Evolutionary conservation across 306 rosid species (phyloP).

Genomic region (Quercus variabilis): DNA sequence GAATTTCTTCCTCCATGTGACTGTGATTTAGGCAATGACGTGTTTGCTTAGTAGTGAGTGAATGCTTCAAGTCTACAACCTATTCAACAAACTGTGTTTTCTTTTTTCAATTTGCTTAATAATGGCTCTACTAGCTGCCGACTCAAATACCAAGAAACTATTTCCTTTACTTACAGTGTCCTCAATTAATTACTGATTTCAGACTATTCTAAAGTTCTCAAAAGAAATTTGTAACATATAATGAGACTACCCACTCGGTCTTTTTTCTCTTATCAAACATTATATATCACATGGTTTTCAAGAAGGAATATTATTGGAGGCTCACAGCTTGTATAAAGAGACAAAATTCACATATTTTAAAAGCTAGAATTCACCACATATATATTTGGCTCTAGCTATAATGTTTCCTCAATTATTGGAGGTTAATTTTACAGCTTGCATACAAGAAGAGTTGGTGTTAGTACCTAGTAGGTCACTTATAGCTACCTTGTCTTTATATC

Average conservation of each 20-base stretch:
- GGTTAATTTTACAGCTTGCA: neutral
- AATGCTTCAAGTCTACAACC: no score
- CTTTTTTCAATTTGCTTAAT: no score
- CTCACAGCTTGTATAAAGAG: neutral
- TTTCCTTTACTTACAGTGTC: no score
- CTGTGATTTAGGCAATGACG: no score
- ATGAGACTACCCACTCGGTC: neutral
- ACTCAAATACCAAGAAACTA: no score
- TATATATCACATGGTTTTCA: neutral
- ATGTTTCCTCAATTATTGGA: neutral
- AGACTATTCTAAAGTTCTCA: no score
- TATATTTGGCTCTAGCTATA: neutral
- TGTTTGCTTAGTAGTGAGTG: no score
- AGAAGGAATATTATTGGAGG: neutral
- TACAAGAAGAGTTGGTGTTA: neutral
- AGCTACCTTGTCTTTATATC: neutral
- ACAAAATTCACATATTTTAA: neutral
- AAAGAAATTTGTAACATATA: no score
- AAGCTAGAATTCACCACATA: neutral
- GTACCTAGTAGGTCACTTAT: neutral
- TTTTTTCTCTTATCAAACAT: neutral
- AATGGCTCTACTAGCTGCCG: no score
- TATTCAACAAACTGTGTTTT: no score
- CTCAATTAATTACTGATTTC: no score
- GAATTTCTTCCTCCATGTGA: no score